Conservation (phyloP, 1,139 yeast species). For the Suhomyces bribrorum region DNA sequence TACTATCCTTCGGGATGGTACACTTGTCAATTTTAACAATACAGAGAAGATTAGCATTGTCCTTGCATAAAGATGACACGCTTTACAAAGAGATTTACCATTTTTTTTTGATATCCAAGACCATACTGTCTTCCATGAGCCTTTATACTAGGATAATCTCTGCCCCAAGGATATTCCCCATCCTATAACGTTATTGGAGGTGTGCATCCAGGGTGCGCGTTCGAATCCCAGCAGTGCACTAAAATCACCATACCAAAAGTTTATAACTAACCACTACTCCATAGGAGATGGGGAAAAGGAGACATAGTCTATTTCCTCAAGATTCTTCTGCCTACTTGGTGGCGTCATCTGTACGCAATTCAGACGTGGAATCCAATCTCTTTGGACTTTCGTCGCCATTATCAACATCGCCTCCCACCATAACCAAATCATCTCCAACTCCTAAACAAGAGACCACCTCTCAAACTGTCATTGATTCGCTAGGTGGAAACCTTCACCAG, state of each 20-base stretch:
- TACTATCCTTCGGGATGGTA: constrained; percentile 51
- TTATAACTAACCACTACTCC: neutral
- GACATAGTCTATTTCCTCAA: constrained; percentile 16
- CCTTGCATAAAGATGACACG: constrained; percentile 99
- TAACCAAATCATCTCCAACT: neutral
- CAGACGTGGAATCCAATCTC: constrained; percentile 11
- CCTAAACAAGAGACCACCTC: neutral
- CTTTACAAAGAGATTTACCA: constrained; percentile 91
- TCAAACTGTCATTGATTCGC: constrained; percentile 9
- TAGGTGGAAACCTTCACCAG: constrained; percentile 21
- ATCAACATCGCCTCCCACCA: neutral
- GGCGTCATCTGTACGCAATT: constrained; percentile 5
- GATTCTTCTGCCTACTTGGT: constrained; percentile 9
- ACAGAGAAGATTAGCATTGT: constrained; percentile 99
- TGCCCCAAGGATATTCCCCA: too few species aligned
- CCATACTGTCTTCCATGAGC: neutral
- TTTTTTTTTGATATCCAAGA: constrained; percentile 61
- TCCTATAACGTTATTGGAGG: too few species aligned
- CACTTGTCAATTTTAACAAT: constrained; percentile 72
- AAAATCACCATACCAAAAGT: neutral
- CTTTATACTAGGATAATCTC: too few species aligned
- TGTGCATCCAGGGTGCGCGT: constrained; percentile 6
- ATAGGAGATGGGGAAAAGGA: constrained; percentile 11
- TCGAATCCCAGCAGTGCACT: constrained; percentile 10
- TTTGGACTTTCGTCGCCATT: constrained; percentile 8